Evolutionary conservation across 495 filamentous ascomycete genomes (phyloP), one percentile per base, ranked within the genome.

Genomic region (Podospora bellae-mahoneyi): DNA sequence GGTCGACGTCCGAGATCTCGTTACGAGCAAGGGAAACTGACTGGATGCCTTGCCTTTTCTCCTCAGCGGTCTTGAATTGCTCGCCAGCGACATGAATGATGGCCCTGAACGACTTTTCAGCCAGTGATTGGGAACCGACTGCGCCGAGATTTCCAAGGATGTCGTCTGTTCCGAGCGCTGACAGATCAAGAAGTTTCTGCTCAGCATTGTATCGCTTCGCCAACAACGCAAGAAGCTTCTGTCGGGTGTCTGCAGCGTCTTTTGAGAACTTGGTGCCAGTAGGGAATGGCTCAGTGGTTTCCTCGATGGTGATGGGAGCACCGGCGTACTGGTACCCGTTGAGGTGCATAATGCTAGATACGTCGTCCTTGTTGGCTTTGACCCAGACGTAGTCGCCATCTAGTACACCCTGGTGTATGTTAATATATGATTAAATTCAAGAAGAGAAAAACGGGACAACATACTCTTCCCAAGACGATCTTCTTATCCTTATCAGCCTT

Each of bases 101-200:
- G 3, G 90, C 94, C 53, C 90, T 90, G 79, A 97, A 97, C 67
- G 97, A 89, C 74, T 97, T 98, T 60, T 89, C 87, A 30, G 90
- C 87, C n/a, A 87, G 89, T 2, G 88, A 86, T 30, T 82, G 84
- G 59, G 81, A 84, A 67, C 87, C 83, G 78, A 97, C 96, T 48
- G 93, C 88, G 26, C 92, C 91, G 81, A 91, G 88, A 26, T 84
- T 80, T 44, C 83, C 76, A 2, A 97, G 82, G 62, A 86, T 84
- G 0, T 84, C 77, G 72, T 98, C 94, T 44, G 81, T 78, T 30
- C 83, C 88, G 7, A 97, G 85, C 7, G 85, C 84, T 16, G 91
- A 93, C 0, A 98, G 85, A 72, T 96, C 86, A 30, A 98, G 85
- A 1, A 97, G 79, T 78, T 93, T 95, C 30, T 83, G 76, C 2